These are phyloP conservation scores for Oehlia diaphana DNA, from an alignment of 192 early-diverging fungal species.

Conservation along the genomic window DNA sequence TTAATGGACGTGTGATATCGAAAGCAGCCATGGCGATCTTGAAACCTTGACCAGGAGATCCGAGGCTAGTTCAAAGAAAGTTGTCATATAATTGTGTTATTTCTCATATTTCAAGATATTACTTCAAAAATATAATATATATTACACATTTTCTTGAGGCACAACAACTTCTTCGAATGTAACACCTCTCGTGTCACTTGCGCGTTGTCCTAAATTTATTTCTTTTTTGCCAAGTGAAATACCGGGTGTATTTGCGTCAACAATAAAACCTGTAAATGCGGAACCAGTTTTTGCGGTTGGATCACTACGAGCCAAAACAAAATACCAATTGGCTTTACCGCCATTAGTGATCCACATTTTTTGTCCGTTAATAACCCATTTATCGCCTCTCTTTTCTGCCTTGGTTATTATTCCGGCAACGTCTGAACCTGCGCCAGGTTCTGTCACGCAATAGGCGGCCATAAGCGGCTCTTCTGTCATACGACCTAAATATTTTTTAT, in stretches of 20 bases:
- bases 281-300: conserved; percentile 72
- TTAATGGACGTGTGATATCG: conserved; percentile 89
- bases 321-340: conserved; percentile 97
- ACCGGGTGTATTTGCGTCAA: conserved; percentile 87
- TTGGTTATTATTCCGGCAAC: conserved; percentile 70
- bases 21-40: conserved; percentile 98
- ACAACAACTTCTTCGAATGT: conserved; percentile 84
- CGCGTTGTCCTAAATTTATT: conserved; percentile 96
- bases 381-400: conserved; percentile 76
- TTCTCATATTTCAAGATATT: not conserved
- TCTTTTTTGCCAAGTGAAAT: conserved; percentile 94
- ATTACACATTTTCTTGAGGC: conserved; percentile 71
- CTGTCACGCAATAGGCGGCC: conserved; percentile 90
- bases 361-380: conserved; percentile 80
- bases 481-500: conserved; percentile 96
- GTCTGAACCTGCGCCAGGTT: conserved; percentile 77
- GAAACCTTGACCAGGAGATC: conserved; percentile 82
- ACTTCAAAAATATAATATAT: not conserved
- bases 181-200: conserved; percentile 87
- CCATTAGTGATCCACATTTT: conserved; percentile 99
- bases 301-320: conserved; percentile 90
- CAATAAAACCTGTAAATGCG: conserved; percentile 95
- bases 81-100: not conserved
- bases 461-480: conserved; percentile 96
- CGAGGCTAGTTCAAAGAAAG: conserved; percentile 42